Base-by-base conservation (phyloP, 2,329 filamentous ascomycete genomes). In the Endoconidiophora polonica region DNA sequence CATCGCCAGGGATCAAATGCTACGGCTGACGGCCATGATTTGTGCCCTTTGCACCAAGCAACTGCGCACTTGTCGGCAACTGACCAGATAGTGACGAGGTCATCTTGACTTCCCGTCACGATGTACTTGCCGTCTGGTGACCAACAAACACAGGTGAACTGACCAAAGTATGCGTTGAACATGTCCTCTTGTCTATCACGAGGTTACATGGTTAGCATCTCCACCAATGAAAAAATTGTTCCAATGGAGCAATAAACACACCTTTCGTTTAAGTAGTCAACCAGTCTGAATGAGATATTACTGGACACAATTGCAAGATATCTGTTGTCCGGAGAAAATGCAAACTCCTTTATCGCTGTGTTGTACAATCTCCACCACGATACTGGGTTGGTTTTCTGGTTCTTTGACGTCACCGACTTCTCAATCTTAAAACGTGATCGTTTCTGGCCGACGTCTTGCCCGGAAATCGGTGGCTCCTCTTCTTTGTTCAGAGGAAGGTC, bases 1-100 rank as follows among this genome's bases (percentile, higher is more conserved):
- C 91, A 98, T 55, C 88, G 77, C 91, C 91, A 98, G 0, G 87
- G 87, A 62, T 98, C 91, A 62, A 96, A 98, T 3, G 86, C 86
- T 38, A 98, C 86, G 14, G 81, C 79, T 3, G 86, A 87, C 0
- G 98, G 88, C 87, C 87, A 98, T 3, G 87, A 94, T 56, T 93
- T 83, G 65, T 98, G 91, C 2, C 91, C 91, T 60, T 93, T 86
- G 62, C 91, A 96, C 55, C 91, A 78, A 16, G 90, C 91, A 46
- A 98, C 81, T 46, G 98, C 79, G 48, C 80, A 77, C 43, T 78
- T 79, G 59, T 96, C 91, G 39, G 79, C 74, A 37, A 94, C 72
- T 14, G 82, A 91, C 91, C 91, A 98, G 57, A 98, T 95, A 0
- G 87, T 93, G 10, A 98, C 83, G 7, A 96, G 70, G 62, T 98